A percentile compares a stretch with the other conserved stretches of the same genome.
These are phyloP conservation scores for Talaromyces ruber DNA, from an alignment of 495 filamentous ascomycete genomes.

Conservation along the genomic window DNA sequence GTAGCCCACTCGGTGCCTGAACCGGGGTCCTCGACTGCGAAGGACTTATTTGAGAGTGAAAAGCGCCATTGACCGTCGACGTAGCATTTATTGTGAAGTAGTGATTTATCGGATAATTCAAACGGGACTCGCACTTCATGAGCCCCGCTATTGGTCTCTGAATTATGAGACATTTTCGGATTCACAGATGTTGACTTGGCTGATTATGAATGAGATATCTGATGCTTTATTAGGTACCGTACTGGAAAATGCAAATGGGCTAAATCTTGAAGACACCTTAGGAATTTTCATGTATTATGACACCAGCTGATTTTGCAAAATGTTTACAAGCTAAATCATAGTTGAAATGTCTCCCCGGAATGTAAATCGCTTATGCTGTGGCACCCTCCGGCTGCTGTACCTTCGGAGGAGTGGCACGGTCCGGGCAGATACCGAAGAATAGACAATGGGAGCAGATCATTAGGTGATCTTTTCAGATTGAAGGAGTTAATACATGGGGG, in stretches of 20 bases:
- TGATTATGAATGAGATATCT: neutral
- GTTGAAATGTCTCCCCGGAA: neutral
- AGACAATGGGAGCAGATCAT: neutral
- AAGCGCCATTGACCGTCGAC: neutral
- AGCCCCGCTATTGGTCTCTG: neutral
- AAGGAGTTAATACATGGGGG: neutral
- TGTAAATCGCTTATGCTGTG: neutral
- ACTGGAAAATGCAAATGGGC: too few species aligned
- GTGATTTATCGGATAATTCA: neutral
- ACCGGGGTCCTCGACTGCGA: conserved; percentile 46
- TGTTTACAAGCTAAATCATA: neutral
- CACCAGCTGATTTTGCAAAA: neutral
- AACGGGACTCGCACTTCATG: neutral
- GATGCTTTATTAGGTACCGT: neutral
- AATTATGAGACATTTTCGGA: neutral
- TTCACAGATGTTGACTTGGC: neutral
- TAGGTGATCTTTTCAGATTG: neutral
- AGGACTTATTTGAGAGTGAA: neutral
- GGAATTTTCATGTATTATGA: too few species aligned
- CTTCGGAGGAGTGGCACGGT: neutral
- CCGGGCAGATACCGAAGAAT: neutral
- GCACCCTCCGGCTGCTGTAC: neutral
- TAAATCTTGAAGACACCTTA: too few species aligned
- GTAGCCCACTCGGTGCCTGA: conserved; percentile 54
- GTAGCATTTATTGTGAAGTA: neutral